Percentiles rank a stretch among this genome's conserved stretches.
Conservation (phyloP, 108 stramenopile species). For the Pseudonitzschia multistriata region DNA sequence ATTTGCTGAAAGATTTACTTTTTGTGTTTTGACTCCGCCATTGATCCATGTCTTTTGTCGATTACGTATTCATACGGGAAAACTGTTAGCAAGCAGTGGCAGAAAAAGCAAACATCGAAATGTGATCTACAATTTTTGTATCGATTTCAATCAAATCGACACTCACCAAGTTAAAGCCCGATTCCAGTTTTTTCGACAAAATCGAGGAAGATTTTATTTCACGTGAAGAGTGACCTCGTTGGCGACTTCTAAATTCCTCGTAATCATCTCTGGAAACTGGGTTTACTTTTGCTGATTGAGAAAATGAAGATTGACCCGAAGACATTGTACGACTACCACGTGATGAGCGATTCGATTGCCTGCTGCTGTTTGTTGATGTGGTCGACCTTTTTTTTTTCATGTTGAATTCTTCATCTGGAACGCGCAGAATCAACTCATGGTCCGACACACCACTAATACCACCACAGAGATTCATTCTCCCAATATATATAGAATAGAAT, state of each 20-base stretch:
- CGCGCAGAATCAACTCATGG: conserved; percentile 18
- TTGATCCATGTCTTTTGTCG: conserved; percentile 16
- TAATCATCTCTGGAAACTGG: conserved; percentile 23
- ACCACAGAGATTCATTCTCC: conserved; percentile 37
- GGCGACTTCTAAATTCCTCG: conserved; percentile 15
- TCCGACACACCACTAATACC: conserved; percentile 21
- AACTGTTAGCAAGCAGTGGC: background rate
- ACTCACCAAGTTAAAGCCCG: conserved; percentile 33
- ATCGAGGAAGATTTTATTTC: conserved; percentile 11
- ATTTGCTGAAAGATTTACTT: conserved; percentile 9
- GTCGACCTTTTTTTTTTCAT: conserved; percentile 19
- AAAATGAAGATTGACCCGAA: background rate
- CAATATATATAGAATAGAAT: background rate
- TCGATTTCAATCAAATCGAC: background rate
- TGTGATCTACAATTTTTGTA: no score
- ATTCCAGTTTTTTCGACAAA: conserved; percentile 24
- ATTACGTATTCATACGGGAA: background rate
- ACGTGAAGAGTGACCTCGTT: conserved; percentile 8
- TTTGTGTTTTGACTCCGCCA: background rate
- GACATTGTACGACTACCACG: background rate
- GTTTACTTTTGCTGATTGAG: conserved; percentile 15
- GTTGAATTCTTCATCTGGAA: conserved; percentile 29
- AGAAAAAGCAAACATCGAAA: background rate
- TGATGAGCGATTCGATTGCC: background rate
- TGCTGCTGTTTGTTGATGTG: conserved; percentile 3